A percentile compares a stretch with the other conserved stretches of the same genome.
phyloP scores from a whole-genome alignment of 352 stramenopile species.

The Globisporangium echinulatum region DNA sequence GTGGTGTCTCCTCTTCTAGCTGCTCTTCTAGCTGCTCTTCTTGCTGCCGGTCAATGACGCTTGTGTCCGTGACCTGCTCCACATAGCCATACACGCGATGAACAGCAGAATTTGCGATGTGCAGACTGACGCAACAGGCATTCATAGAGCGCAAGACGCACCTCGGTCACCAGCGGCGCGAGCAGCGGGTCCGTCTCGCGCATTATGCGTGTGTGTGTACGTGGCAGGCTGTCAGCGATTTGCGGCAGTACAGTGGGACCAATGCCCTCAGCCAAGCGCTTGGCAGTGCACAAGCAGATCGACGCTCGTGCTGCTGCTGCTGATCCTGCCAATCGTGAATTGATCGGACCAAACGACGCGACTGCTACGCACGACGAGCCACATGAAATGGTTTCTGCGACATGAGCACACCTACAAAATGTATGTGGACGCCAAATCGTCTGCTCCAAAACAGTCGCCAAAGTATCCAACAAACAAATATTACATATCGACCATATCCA shows the following conservation, averaged over 20 bases:
- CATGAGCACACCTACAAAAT: no score
- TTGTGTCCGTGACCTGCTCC: no score
- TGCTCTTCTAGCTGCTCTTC: not conserved
- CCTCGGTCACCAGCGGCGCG: not conserved
- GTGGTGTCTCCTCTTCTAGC: not conserved
- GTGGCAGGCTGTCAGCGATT: not conserved
- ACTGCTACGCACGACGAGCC: not conserved
- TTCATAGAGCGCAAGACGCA: not conserved
- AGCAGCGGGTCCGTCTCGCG: conserved; percentile 7
- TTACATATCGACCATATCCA: not conserved
- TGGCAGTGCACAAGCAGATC: not conserved
- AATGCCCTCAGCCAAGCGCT: no score
- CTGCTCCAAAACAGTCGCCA: not conserved
- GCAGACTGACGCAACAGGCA: not conserved
- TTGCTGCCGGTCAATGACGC: not conserved
- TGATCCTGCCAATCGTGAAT: not conserved
- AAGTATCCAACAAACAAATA: not conserved
- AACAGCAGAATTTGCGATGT: not conserved
- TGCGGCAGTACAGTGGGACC: no score
- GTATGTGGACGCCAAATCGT: no score
- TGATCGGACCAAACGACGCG: not conserved
- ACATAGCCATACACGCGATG: not conserved
- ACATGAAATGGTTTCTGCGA: no score
- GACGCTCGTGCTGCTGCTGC: not conserved
- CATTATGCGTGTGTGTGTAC: not conserved